Base-by-base conservation (phyloP, 2,329 filamentous ascomycete genomes). In the Trichoderma sp. region DNA sequence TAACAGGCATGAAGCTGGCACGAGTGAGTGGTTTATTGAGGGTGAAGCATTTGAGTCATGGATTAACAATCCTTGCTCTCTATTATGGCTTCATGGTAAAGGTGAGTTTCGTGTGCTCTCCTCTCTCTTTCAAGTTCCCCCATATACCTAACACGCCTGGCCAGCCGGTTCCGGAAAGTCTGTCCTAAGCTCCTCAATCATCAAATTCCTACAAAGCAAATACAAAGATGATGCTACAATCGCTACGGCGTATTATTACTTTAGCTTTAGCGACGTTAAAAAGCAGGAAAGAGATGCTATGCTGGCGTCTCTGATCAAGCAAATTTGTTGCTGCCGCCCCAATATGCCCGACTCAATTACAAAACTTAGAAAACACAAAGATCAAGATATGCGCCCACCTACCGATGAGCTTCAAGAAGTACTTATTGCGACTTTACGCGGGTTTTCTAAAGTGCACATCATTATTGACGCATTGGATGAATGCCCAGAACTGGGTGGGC, bases 61-160 rank as follows among this genome's bases (percentile, higher is more conserved):
- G 72, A 58, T 63, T 30, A 32, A 34, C 36, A 26, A 6, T 21
- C 63, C 26, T 7, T 24, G n/a, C 4, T 73, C 72, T 14, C 30
- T 73, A 32, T 53, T 73, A 18, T 73, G 72, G 72, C 72, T 71
- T 9, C 68, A 71, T 58, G 72, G 72, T 2, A 73, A 69, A 68
- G 72, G 72, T 71, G 30, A 24, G 32, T 21, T 30, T 24, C 11
- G 6, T 53, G 47, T 51, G 1, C 24, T 21, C 11, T 14, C 11
- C 24, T 7, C 2, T 21, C 24, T 11, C 14, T 6, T 14, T 51
- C n/a, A 24, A 3, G 21, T 53, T 3, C 5, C 4, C 11, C 6
- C 15, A 28, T 28, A 28, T 47, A 21, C 28, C 28, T 56, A 63
- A 56, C 21, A 28, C 8, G 4, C n/a, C 9, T 39, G 4, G 1